phyloP scores from a whole-genome alignment of 106 monocot genomes.

The Acorus calamus region DNA sequence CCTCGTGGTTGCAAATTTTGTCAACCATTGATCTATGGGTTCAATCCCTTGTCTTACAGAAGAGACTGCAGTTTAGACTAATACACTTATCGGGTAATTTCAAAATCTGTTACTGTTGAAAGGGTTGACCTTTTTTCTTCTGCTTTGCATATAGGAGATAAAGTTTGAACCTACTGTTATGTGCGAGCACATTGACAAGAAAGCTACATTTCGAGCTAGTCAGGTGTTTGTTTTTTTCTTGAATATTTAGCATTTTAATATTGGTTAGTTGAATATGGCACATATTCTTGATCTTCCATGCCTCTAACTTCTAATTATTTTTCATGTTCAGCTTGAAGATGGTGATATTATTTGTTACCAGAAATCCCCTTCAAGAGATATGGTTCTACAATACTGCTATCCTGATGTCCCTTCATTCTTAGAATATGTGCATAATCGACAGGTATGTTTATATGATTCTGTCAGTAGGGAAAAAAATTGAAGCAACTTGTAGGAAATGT shows the following conservation, averaged over 20 bases:
- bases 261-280: too few species aligned
- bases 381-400: conserved; percentile 38
- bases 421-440: conserved; percentile 92
- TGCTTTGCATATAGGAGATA: conserved; percentile 57
- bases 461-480: too few species aligned
- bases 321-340: conserved; percentile 76
- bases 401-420: conserved; percentile 87
- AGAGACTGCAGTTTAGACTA: too few species aligned
- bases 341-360: conserved; percentile 95
- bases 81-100: not conserved
- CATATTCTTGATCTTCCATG: too few species aligned
- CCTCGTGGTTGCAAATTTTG: too few species aligned
- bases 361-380: conserved; percentile 38
- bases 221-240: conserved; percentile 36
- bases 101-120: not conserved
- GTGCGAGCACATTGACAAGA: conserved; percentile 93
- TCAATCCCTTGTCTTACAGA: too few species aligned
- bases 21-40: too few species aligned
- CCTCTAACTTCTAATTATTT: too few species aligned
- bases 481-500: too few species aligned
- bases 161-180: conserved; percentile 96
- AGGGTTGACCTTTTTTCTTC: not conserved
- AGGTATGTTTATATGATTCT: conserved; percentile 31
- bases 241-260: too few species aligned
- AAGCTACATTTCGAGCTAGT: conserved; percentile 56